These are phyloP conservation scores for Scutellaria minor DNA, from an alignment of 257 asterid species.

Conservation along the genomic window DNA sequence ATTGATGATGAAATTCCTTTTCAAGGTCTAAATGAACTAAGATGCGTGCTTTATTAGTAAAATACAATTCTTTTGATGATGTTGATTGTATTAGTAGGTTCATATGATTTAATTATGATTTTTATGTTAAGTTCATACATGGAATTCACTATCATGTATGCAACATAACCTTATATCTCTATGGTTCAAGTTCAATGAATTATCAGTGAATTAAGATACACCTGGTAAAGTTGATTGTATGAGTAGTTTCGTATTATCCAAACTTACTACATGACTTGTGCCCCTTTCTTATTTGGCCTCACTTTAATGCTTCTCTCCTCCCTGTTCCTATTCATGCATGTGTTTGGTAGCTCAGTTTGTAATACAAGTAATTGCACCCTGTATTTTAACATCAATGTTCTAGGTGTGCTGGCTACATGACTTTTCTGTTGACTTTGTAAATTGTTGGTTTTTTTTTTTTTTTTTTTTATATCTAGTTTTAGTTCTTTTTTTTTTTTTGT, in stretches of 20 bases:
- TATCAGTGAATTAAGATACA: too few species aligned
- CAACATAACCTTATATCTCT: not conserved
- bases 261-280: not conserved
- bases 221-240: too few species aligned
- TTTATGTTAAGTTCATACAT: not conserved
- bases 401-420: not conserved
- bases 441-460: not conserved
- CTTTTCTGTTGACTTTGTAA: not conserved
- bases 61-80: not conserved
- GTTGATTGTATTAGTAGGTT: not conserved
- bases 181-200: too few species aligned
- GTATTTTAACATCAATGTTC: not conserved
- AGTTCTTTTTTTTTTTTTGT: not conserved
- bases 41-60: not conserved
- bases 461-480: not conserved
- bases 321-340: not conserved
- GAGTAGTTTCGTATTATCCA: too few species aligned
- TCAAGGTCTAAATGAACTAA: not conserved
- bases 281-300: not conserved
- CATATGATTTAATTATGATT: not conserved
- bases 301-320: not conserved
- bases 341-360: not conserved
- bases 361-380: conserved; percentile 14
- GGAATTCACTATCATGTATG: not conserved
- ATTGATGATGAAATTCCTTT: not conserved